phyloP scores from a whole-genome alignment of 805 yeast species.

The Candida montana region DNA sequence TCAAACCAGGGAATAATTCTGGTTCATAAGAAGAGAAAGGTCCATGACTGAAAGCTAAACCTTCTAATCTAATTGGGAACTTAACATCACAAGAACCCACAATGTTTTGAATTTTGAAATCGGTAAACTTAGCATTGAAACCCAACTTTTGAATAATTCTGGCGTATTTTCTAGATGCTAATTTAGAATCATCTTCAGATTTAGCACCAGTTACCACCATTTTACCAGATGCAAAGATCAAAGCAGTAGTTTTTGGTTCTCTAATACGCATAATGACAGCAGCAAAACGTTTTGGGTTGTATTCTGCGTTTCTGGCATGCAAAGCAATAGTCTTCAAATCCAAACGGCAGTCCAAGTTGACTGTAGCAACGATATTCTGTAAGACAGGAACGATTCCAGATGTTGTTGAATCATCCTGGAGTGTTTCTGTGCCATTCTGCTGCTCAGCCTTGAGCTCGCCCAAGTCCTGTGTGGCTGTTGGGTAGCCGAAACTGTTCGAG shows the following conservation, averaged over 20 bases:
- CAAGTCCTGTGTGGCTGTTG: constrained; percentile 24
- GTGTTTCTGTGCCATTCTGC: constrained; percentile 1
- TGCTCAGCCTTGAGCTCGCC: constrained; percentile 17
- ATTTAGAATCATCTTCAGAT: constrained; percentile 96
- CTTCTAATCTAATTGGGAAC: constrained; percentile 95
- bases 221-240: constrained; percentile 96
- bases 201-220: constrained; percentile 99
- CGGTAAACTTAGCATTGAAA: constrained; percentile 95
- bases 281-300: constrained; percentile 97
- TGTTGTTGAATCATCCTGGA: constrained; percentile 62
- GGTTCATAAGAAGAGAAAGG: constrained; percentile 98
- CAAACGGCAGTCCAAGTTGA: constrained; percentile 89
- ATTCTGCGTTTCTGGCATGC: constrained; percentile 98
- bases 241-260: constrained; percentile 97
- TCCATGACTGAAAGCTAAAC: constrained; percentile 96
- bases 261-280: constrained; percentile 99
- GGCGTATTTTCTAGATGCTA: constrained; percentile 96
- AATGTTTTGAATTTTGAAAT: constrained; percentile 95
- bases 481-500: constrained; percentile 24
- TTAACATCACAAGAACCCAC: constrained; percentile 99
- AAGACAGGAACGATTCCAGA: constrained; percentile 94
- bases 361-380: constrained; percentile 96
- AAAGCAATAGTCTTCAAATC: constrained; percentile 96
- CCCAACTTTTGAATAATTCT: constrained; percentile 97
- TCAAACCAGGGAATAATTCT: constrained; percentile 94